Evolutionary conservation across 2,329 filamentous ascomycete genomes (phyloP).

Genomic region (Phoma sp.): DNA sequence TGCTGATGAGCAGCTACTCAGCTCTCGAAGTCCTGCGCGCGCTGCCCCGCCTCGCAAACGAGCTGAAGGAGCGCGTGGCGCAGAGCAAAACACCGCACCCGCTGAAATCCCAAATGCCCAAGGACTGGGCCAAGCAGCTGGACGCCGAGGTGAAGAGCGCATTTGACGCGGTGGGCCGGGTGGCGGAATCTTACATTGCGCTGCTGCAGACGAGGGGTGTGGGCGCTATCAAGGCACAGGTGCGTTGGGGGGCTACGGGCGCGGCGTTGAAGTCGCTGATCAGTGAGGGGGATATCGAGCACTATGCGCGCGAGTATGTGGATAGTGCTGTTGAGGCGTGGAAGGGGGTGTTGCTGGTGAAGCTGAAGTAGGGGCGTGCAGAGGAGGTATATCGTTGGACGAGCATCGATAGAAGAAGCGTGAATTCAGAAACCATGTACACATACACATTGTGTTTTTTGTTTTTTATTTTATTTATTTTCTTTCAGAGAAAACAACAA

Average conservation of each 20-base stretch:
- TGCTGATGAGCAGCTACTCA: constrained; percentile 32
- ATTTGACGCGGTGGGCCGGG: constrained; percentile 22
- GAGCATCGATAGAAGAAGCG: too few relatives aligned
- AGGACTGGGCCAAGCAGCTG: constrained; percentile 22
- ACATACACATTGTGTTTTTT: too few relatives aligned
- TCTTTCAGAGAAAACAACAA: too few relatives aligned
- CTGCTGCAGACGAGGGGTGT: constrained; percentile 29
- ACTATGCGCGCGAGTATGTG: constrained; percentile 39
- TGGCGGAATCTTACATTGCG: constrained; percentile 26
- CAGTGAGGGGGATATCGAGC: constrained; percentile 28
- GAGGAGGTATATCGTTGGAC: too few relatives aligned
- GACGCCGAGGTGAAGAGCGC: constrained; percentile 17
- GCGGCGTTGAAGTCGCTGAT: constrained; percentile 28
- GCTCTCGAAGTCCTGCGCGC: constrained; percentile 32
- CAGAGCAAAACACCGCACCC: constrained; percentile 27
- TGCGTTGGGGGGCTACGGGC: constrained; percentile 33
- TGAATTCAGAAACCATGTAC: too few relatives aligned
- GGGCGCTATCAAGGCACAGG: constrained; percentile 29
- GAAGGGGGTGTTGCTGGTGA: constrained; percentile 41
- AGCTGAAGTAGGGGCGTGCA: constrained; percentile 33
- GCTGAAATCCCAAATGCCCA: constrained; percentile 23
- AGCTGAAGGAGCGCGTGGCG: constrained; percentile 23
- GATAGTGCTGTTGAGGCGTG: constrained; percentile 42
- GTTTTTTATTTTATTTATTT: too few relatives aligned
- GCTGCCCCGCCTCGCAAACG: constrained; percentile 20